These are phyloP conservation scores for Lyophyllum shimeji DNA, from an alignment of 768 basidiomycete species.

Conservation along the genomic window DNA sequence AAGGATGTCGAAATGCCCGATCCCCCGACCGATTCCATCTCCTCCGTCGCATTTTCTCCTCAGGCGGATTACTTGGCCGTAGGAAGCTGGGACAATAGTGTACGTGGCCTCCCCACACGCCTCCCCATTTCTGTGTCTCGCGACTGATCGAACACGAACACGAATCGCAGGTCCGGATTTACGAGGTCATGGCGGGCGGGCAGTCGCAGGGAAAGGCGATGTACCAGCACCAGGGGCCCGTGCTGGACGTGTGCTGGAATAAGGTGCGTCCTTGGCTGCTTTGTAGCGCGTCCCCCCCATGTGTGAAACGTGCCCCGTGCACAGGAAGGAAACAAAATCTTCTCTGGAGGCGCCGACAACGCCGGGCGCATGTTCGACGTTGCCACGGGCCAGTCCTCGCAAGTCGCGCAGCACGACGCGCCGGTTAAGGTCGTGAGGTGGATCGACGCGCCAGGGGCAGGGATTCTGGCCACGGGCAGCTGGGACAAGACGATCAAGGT, in stretches of 20 bases:
- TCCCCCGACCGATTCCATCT: conserved; percentile 86
- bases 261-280: conserved; percentile 52
- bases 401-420: conserved; percentile 90
- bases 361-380: conserved; percentile 93
- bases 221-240: conserved; percentile 90
- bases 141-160: conserved; percentile 11
- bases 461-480: conserved; percentile 88
- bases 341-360: conserved; percentile 95
- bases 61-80: conserved; percentile 90
- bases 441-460: conserved; percentile 72
- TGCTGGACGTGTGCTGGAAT: conserved; percentile 88
- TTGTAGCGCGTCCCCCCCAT: conserved; percentile 1
- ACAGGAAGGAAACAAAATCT: conserved; percentile 90
- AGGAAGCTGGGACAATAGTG: conserved; percentile 93
- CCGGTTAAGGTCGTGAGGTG: conserved; percentile 82
- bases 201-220: conserved; percentile 88
- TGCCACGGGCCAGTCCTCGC: conserved; percentile 73
- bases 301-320: conserved; percentile 7
- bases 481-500: conserved; percentile 99
- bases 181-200: conserved; percentile 81
- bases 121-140: background rate
- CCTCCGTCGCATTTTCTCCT: conserved; percentile 79
- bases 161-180: conserved; percentile 76
- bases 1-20: conserved; percentile 76
- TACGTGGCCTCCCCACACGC: conserved; percentile 40